Evolutionary conservation across 2,329 filamentous ascomycete species (phyloP).

Genomic region (Peltaster fructicola): DNA sequence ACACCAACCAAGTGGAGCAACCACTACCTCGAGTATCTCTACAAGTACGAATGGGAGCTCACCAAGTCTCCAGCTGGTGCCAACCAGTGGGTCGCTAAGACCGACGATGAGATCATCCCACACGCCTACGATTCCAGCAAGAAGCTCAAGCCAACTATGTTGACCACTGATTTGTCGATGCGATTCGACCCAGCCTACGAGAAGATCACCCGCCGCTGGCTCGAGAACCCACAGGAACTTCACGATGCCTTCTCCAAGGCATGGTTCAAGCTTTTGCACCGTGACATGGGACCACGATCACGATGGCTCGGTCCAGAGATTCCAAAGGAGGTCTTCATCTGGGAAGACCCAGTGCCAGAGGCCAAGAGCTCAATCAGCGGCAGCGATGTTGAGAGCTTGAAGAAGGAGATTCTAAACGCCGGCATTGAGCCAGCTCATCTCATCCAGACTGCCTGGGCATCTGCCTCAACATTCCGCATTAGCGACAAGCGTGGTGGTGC

Average conservation of each 20-base stretch:
- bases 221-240: slow-evolving; percentile 50
- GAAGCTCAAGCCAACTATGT: slow-evolving; percentile 60
- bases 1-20: slow-evolving; percentile 63
- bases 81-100: slow-evolving; percentile 61
- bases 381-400: slow-evolving; percentile 46
- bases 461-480: slow-evolving; percentile 54
- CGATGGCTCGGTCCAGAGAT: slow-evolving; percentile 62
- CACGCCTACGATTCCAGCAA: slow-evolving; percentile 51
- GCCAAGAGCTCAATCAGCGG: slow-evolving; percentile 41
- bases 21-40: slow-evolving; percentile 56
- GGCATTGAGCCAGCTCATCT: slow-evolving; percentile 44
- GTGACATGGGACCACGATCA: slow-evolving; percentile 54
- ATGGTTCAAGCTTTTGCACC: slow-evolving; percentile 73
- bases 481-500: slow-evolving; percentile 69
- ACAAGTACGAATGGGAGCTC: slow-evolving; percentile 62
- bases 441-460: slow-evolving; percentile 49
- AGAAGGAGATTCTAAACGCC: slow-evolving; percentile 48
- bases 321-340: slow-evolving; percentile 49
- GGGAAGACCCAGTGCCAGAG: slow-evolving; percentile 57
- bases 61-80: slow-evolving; percentile 59
- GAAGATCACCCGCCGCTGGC: slow-evolving; percentile 56
- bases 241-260: slow-evolving; percentile 52
- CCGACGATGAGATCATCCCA: slow-evolving; percentile 47
- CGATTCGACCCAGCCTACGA: slow-evolving; percentile 55
- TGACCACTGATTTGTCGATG: slow-evolving; percentile 57